A percentile compares a stretch with the other conserved stretches of the same genome.
phyloP scores from a whole-genome alignment of 2,329 filamentous ascomycete genomes.

The Calonectria multiphialidica region DNA sequence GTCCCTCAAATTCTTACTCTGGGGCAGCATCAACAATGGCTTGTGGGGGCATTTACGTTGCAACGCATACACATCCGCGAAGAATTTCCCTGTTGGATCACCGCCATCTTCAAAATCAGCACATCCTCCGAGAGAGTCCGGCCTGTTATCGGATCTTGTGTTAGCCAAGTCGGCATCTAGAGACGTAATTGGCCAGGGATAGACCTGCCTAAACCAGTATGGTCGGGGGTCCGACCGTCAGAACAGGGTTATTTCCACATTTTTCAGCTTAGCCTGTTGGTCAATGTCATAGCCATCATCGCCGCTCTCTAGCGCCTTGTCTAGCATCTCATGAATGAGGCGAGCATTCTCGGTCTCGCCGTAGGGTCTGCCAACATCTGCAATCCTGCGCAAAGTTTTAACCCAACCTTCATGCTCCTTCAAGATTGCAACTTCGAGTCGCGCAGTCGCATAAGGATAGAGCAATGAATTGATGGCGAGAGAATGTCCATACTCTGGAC shows the following conservation, averaged over 20 bases:
- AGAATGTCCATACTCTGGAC: conserved; percentile 26
- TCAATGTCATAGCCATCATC: conserved; percentile 33
- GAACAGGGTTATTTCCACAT: conserved; percentile 33
- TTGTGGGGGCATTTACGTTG: too few relatives aligned
- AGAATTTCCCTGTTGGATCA: neutral
- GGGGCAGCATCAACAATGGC: too few relatives aligned
- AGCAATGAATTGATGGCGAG: conserved; percentile 42
- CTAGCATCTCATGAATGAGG: conserved; percentile 28
- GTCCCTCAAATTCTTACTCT: too few relatives aligned
- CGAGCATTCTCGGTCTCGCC: conserved; percentile 22
- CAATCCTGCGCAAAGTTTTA: conserved; percentile 7
- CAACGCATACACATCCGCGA: neutral
- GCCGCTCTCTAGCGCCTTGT: conserved; percentile 25
- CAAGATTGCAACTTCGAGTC: conserved; percentile 40
- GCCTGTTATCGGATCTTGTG: neutral
- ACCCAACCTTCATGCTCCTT: conserved; percentile 32
- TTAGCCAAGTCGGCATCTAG: neutral
- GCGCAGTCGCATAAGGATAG: conserved; percentile 42
- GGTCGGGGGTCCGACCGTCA: neutral
- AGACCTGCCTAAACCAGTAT: neutral
- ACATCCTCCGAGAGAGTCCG: neutral
- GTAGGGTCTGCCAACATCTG: conserved; percentile 26
- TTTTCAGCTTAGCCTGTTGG: conserved; percentile 16
- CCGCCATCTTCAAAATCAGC: neutral
- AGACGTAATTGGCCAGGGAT: conserved; percentile 5